These are phyloP conservation scores for Brassica juncea DNA, from an alignment of 345 rosid species.

Conservation along the genomic window DNA sequence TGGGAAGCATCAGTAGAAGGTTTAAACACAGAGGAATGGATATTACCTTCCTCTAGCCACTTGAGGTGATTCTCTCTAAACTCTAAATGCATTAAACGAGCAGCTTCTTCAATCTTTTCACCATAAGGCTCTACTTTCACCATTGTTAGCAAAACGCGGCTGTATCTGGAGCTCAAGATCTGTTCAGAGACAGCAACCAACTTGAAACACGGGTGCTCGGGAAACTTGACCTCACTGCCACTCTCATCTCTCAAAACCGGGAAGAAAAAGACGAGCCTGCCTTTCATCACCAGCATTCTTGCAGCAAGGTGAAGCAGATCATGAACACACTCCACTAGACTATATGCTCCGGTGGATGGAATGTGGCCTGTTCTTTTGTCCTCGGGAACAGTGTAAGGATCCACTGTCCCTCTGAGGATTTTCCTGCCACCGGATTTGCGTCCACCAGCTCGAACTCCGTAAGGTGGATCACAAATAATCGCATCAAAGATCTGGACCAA, in stretches of 20 bases:
- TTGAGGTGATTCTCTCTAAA: constrained; percentile 87
- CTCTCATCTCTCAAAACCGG: constrained; percentile 80
- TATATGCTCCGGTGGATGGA: constrained; percentile 89
- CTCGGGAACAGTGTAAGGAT: constrained; percentile 90
- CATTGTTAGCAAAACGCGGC: constrained; percentile 85
- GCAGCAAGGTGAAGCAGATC: constrained; percentile 89
- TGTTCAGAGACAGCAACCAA: constrained; percentile 78
- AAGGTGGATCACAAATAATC: constrained; percentile 91
- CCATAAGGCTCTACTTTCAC: constrained; percentile 67
- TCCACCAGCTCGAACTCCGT: constrained; percentile 97
- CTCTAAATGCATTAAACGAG: constrained; percentile 67
- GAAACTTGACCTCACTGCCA: constrained; percentile 49
- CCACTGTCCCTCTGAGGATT: constrained; percentile 74
- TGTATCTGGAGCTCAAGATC: constrained; percentile 80
- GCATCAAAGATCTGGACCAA: constrained; percentile 74
- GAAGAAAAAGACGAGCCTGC: constrained; percentile 87
- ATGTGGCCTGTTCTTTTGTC: constrained; percentile 87
- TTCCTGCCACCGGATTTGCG: constrained; percentile 95
- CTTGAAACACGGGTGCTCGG: constrained; percentile 80
- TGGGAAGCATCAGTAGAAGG: constrained; percentile 52
- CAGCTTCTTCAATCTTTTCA: constrained; percentile 59
- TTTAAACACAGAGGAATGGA: constrained; percentile 78
- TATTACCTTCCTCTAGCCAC: constrained; percentile 89
- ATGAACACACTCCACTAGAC: constrained; percentile 86
- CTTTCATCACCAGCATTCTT: constrained; percentile 80